Percentiles rank a stretch among this genome's conserved stretches.
phyloP scores from a whole-genome alignment of 192 early-diverging fungal species.

The Mortierella antarctica region DNA sequence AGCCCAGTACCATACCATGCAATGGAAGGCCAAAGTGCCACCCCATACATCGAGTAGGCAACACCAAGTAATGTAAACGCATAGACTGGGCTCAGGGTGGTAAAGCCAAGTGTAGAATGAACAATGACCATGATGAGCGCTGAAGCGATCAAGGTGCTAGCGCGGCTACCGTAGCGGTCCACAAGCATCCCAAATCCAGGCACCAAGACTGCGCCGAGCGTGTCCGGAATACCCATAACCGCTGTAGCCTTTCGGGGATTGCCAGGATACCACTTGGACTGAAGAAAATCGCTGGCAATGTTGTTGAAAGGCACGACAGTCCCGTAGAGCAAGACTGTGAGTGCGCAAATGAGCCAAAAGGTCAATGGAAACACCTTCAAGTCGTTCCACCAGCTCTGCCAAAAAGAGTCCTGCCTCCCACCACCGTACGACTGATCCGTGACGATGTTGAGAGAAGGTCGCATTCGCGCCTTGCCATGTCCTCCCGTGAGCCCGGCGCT shows the following conservation, averaged over 20 bases:
- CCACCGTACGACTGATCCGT: constrained; percentile 14
- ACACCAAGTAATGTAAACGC: constrained; percentile 65
- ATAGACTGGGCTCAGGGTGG: constrained; percentile 57
- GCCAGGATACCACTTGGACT: constrained; percentile 69
- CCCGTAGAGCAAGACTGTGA: constrained; percentile 65
- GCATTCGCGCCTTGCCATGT: constrained; percentile 9
- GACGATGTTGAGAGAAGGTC: constrained; percentile 35
- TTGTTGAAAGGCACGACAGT: constrained; percentile 73
- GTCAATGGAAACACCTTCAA: constrained; percentile 29
- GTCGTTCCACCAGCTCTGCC: constrained; percentile 26
- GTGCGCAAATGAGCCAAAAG: constrained; percentile 36
- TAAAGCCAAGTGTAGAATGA: constrained; percentile 62
- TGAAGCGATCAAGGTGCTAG: constrained; percentile 56
- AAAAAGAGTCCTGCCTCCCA: constrained; percentile 6
- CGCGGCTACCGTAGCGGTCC: constrained; percentile 65
- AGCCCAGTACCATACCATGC: constrained; percentile 37
- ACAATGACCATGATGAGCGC: constrained; percentile 55
- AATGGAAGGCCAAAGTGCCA: constrained; percentile 74
- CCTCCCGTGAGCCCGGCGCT: constrained; percentile 24
- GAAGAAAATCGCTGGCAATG: constrained; percentile 70
- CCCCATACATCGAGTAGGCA: constrained; percentile 65
- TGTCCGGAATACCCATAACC: constrained; percentile 75
- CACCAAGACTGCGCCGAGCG: constrained; percentile 64
- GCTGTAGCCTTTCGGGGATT: constrained; percentile 68
- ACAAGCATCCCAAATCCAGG: constrained; percentile 67